Conservation (phyloP, 1,284 basidiomycete genomes). For the Melampsora americana region DNA sequence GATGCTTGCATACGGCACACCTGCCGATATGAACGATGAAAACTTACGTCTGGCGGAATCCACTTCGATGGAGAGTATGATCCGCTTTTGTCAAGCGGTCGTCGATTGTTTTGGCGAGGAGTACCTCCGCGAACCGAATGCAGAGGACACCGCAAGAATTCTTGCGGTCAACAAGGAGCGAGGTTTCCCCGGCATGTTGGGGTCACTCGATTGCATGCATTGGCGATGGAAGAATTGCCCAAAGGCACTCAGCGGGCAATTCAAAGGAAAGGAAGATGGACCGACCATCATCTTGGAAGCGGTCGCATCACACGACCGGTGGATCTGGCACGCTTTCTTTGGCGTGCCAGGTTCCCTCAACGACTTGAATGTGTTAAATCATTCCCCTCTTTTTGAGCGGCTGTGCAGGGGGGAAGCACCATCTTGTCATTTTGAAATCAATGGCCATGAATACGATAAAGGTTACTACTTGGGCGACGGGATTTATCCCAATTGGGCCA, state of each 20-base stretch:
- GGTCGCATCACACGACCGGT: too few species aligned
- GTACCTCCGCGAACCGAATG: not conserved
- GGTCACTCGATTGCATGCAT: conserved; percentile 2
- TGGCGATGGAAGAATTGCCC: conserved; percentile 34
- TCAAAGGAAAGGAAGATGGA: too few species aligned
- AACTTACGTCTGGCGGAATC: not conserved
- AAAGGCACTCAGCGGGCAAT: too few species aligned
- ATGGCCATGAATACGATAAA: not conserved
- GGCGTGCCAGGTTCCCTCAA: too few species aligned
- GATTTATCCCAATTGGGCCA: conserved; percentile 7
- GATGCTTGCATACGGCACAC: not conserved
- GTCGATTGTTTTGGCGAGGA: not conserved
- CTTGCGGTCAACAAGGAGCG: not conserved
- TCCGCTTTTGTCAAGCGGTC: not conserved
- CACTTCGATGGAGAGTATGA: not conserved
- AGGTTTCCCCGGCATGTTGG: conserved; percentile 13
- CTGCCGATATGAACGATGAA: not conserved
- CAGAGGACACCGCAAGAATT: not conserved
- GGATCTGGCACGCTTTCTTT: too few species aligned
- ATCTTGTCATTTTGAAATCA: not conserved
- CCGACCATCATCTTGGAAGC: too few species aligned
- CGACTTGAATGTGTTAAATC: too few species aligned
- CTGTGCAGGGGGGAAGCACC: not conserved
- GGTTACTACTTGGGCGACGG: conserved; percentile 16
- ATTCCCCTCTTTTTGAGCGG: not conserved